These are phyloP conservation scores for Saccharomycopsis sp. DNA, from an alignment of 805 yeast species.

Conservation along the genomic window DNA sequence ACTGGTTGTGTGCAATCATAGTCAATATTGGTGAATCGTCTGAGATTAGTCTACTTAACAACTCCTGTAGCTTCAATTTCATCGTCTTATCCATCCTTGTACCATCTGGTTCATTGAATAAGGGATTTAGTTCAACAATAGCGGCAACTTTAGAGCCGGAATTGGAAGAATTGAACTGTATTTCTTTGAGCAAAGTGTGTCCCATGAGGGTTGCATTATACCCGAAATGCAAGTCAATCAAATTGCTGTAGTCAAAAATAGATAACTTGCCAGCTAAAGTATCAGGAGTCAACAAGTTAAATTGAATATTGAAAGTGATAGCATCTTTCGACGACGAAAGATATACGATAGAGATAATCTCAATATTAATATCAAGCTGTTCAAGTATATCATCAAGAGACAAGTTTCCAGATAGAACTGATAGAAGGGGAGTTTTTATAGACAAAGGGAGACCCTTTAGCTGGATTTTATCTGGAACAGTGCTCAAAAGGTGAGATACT, in stretches of 20 bases:
- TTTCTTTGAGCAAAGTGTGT: slow-evolving; percentile 5
- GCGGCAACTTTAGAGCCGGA: slow-evolving; percentile 11
- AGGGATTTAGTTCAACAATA: slow-evolving; percentile 13
- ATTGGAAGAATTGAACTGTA: slow-evolving; percentile 9
- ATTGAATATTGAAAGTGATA: slow-evolving; percentile 6
- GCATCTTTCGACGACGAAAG: slow-evolving; percentile 11
- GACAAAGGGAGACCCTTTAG: not conserved
- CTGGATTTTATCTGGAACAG: not conserved
- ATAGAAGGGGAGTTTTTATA: not conserved
- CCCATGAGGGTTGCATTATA: slow-evolving; percentile 14
- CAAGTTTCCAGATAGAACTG: not conserved
- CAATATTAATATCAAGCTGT: not conserved
- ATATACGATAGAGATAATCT: slow-evolving; percentile 4
- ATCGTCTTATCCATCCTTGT: slow-evolving; percentile 17
- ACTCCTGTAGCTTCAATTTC: slow-evolving; percentile 29
- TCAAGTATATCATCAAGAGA: not conserved
- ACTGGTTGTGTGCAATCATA: slow-evolving; percentile 27
- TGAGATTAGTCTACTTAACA: slow-evolving; percentile 35
- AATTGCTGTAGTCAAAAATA: not conserved
- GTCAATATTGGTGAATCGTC: slow-evolving; percentile 31
- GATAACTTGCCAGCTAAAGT: not conserved
- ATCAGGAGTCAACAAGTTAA: slow-evolving; percentile 9
- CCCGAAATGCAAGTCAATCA: slow-evolving; percentile 12
- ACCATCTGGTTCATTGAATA: not conserved
- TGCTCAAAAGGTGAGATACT: not conserved